A percentile compares a stretch with the other conserved stretches of the same genome.
Conservation (phyloP, 108 stramenopile genomes). For the Fistulifera pelliculosa region DNA sequence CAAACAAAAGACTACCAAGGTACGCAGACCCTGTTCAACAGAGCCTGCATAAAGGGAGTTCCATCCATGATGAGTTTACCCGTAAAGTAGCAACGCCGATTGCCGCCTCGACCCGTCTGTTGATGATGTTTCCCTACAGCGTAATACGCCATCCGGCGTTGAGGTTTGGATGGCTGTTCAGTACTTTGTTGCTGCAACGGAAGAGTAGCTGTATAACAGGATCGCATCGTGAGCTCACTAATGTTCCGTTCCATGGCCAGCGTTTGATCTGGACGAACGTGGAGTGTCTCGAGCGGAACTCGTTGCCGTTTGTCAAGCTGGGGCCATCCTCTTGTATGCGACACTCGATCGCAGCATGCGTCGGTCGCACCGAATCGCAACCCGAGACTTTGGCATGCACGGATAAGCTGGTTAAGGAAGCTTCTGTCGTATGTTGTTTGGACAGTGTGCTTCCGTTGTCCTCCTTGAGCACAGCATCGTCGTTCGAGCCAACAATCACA, state of each 20-base stretch:
- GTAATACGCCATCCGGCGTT: conserved; percentile 81
- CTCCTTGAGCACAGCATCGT: no score
- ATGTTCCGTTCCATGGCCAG: conserved; percentile 47
- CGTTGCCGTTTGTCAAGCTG: background rate
- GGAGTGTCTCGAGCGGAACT: conserved; percentile 23
- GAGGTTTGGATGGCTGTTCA: conserved; percentile 16
- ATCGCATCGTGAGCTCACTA: conserved; percentile 78
- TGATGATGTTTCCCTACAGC: conserved; percentile 69
- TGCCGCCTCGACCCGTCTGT: conserved; percentile 40
- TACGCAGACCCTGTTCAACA: conserved; percentile 72
- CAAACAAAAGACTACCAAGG: conserved; percentile 80
- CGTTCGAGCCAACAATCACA: no score
- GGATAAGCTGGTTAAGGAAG: no score
- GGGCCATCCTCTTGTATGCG: no score
- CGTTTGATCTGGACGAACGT: conserved; percentile 13
- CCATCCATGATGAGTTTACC: conserved; percentile 57
- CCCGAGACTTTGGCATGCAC: no score
- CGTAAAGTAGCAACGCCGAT: conserved; percentile 79
- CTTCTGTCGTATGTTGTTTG: no score
- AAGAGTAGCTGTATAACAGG: conserved; percentile 28
- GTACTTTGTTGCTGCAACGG: conserved; percentile 11
- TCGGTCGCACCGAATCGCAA: no score
- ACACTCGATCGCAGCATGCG: no score
- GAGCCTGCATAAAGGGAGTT: conserved; percentile 72
- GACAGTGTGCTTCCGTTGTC: no score